Base-by-base conservation (phyloP, 768 basidiomycete species). In the Mycena leptocephala region DNA sequence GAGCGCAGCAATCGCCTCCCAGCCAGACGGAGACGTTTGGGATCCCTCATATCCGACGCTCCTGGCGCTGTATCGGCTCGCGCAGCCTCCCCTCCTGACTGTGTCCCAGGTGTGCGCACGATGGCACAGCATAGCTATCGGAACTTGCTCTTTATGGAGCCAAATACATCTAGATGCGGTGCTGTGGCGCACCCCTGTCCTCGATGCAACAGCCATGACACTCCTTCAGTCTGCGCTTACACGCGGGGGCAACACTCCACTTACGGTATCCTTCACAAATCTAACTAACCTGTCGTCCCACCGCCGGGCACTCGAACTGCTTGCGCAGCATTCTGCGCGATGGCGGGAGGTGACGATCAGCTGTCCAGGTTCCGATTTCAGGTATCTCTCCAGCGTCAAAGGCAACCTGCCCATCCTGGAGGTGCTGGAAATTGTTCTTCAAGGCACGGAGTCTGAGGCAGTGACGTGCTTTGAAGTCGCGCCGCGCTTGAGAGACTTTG, bases 221-320 rank as follows among this genome's bases (percentile, higher is more conserved):
- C 18, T 61, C 16, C 30, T 61, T 18, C 58, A 37, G 22, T 32
- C 58, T 14, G 35, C 58, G 5, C 58, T 61, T 1, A 18, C 3
- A 13, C 58, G 58, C 18, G 35, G 58, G 2, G 58, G 32, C 20
- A 83, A 28, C 24, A 4, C 5, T 16, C 51, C 80, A n/a, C 85
- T 85, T 77, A 68, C 8, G 3, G 43, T 46, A 20, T 20, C 18
- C 43, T 14, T 11, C 20, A 46, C 43, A 46, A 18, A 20, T 46
- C 43, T 11, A n/a, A n/a, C n/a, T n/a, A n/a, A n/a, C n/a, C 18
- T 20, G 43, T 6, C n/a, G 10, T 22, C n/a, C n/a, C 33, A 53
- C 14, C 6, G n/a, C 13, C 33, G 51, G 10, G 33, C 66, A 24
- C 33, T 51, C 48, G n/a, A n/a, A 7, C 51, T 53, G 10, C 32